Evolutionary conservation across 1,139 yeast genomes (phyloP).

Genomic region (Hemisphaericaspora subhashii): DNA sequence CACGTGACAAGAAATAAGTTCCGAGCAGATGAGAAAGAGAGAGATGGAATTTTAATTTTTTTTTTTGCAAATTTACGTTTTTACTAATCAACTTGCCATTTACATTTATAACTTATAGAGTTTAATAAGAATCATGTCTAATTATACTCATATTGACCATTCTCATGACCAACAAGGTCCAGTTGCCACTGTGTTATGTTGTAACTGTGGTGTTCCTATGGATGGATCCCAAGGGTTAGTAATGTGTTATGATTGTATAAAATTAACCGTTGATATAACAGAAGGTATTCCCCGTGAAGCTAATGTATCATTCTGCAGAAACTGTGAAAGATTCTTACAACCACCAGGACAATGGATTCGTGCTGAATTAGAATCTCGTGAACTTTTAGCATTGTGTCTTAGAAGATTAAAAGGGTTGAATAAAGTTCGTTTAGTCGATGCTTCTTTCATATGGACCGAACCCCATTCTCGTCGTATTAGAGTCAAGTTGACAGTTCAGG

Average conservation of each 20-base stretch:
- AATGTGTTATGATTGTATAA: slow-evolving; percentile 97
- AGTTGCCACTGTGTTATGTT: slow-evolving; percentile 88
- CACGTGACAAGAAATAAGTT: neutral
- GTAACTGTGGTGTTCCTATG: slow-evolving; percentile 98
- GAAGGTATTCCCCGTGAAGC: slow-evolving; percentile 97
- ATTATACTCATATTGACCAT: slow-evolving; percentile 45
- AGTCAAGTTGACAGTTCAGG: slow-evolving; percentile 90
- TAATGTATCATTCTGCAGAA: slow-evolving; percentile 88
- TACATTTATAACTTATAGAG: neutral
- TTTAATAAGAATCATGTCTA: slow-evolving; percentile 35
- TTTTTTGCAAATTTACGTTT: neutral
- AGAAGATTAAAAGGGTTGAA: slow-evolving; percentile 85
- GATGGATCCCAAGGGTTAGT: slow-evolving; percentile 93
- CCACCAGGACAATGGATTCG: slow-evolving; percentile 95
- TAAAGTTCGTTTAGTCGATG: slow-evolving; percentile 88
- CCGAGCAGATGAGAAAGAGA: slow-evolving; percentile 2
- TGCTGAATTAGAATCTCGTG: slow-evolving; percentile 90
- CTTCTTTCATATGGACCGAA: slow-evolving; percentile 97
- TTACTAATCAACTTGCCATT: neutral
- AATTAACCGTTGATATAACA: slow-evolving; percentile 89
- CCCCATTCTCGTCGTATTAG: slow-evolving; percentile 96
- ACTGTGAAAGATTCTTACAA: slow-evolving; percentile 92
- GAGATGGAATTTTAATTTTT: neutral
- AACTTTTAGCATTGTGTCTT: slow-evolving; percentile 84
- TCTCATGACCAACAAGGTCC: slow-evolving; percentile 25